A percentile compares a stretch with the other conserved stretches of the same genome.
These are phyloP conservation scores for Eremothecium cymbalariae DNA, from an alignment of 1,139 yeast genomes.

Conservation along the genomic window DNA sequence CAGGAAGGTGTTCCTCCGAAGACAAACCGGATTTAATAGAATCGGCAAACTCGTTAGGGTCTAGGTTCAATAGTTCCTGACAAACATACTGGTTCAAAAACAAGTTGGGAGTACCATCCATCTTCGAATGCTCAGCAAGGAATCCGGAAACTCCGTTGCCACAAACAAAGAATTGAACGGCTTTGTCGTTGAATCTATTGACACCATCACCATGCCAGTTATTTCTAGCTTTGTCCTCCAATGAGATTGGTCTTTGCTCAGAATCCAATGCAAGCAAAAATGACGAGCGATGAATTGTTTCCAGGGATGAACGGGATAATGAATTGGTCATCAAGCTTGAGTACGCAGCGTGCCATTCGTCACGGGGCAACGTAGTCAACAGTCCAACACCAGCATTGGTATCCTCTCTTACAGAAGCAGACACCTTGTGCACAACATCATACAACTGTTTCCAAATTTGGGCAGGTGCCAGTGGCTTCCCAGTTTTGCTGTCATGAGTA, in stretches of 20 bases:
- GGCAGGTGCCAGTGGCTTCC: conserved; percentile 47
- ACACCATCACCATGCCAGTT: conserved; percentile 94
- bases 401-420: conserved; percentile 26
- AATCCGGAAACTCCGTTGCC: conserved; percentile 87
- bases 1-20: conserved; percentile 20
- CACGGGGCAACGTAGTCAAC: conserved; percentile 80
- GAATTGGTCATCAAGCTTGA: conserved; percentile 50
- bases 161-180: conserved; percentile 73
- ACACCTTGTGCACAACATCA: conserved; percentile 40
- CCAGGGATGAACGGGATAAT: conserved; percentile 49
- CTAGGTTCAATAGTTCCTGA: conserved; percentile 44
- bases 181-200: conserved; percentile 90
- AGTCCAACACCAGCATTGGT: conserved; percentile 58
- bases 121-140: conserved; percentile 92
- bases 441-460: conserved; percentile 62
- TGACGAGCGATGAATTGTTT: conserved; percentile 67
- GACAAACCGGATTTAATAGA: conserved; percentile 8
- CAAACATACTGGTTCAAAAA: conserved; percentile 74
- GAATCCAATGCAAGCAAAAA: conserved; percentile 72
- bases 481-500: conserved; percentile 49
- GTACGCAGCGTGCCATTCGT: conserved; percentile 64
- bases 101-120: conserved; percentile 97
- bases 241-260: conserved; percentile 60
- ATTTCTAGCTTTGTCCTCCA: conserved; percentile 78
- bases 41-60: conserved; percentile 36